Percentiles rank a stretch among this genome's conserved stretches.
These are phyloP conservation scores for Termitomyces sp. DNA, from an alignment of 768 basidiomycete genomes.

Conservation along the genomic window DNA sequence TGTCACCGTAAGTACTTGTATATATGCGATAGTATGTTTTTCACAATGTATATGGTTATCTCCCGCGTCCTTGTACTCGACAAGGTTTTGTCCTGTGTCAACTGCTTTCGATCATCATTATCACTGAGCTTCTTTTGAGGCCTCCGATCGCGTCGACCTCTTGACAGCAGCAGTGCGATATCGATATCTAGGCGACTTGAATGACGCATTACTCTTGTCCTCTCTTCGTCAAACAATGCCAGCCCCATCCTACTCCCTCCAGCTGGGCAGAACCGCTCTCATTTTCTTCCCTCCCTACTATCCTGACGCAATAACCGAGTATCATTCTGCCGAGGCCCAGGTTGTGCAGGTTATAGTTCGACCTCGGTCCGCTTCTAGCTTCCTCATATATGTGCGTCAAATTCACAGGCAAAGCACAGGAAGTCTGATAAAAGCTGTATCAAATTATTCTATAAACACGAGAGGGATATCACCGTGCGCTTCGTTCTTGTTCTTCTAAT, in stretches of 20 bases:
- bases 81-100: neutral
- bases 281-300: slow-evolving; percentile 25
- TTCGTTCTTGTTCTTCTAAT: neutral
- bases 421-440: slow-evolving; percentile 14
- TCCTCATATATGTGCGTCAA: neutral
- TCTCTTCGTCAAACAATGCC: slow-evolving; percentile 2
- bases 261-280: slow-evolving; percentile 27
- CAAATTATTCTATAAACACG: slow-evolving; percentile 22
- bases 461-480: slow-evolving; percentile 33
- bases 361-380: slow-evolving; percentile 16
- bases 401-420: neutral
- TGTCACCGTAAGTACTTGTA: neutral
- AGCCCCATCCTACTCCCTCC: slow-evolving; percentile 29
- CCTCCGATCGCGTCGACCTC: neutral
- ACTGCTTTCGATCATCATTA: neutral
- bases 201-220: neutral
- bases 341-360: slow-evolving; percentile 30
- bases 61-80: neutral
- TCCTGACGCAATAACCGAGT: neutral
- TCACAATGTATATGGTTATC: neutral
- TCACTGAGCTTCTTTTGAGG: neutral
- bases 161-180: neutral
- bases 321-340: slow-evolving; percentile 7
- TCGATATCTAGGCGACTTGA: neutral
- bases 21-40: neutral